These are phyloP conservation scores for Gnomoniopsis sp. DNA, from an alignment of 2,329 filamentous ascomycete species.

Conservation along the genomic window DNA sequence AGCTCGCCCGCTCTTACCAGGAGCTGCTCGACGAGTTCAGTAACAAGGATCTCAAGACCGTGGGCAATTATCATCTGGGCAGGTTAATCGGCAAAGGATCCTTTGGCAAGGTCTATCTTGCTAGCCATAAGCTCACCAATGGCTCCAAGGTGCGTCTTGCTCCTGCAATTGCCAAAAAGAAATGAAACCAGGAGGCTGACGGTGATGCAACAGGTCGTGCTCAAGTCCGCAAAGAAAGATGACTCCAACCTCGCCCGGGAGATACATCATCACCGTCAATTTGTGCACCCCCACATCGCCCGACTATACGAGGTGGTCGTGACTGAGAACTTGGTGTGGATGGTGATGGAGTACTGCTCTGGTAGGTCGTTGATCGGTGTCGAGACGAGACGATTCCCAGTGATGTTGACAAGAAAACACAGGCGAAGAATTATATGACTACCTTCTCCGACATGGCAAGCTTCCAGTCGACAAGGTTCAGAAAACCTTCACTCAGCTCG, in stretches of 20 bases:
- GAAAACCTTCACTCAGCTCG: constrained; percentile 92
- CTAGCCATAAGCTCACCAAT: constrained; percentile 95
- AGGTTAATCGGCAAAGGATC: constrained; percentile 94
- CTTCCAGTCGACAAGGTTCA: constrained; percentile 84
- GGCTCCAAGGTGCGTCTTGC: constrained; percentile 77
- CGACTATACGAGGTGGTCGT: constrained; percentile 97
- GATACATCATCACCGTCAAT: constrained; percentile 97
- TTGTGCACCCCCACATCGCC: constrained; percentile 95
- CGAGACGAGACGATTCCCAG: background rate
- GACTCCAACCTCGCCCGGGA: constrained; percentile 94
- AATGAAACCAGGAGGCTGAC: background rate
- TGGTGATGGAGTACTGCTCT: constrained; percentile 93
- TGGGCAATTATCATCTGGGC: constrained; percentile 92
- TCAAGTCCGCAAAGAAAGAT: constrained; percentile 95
- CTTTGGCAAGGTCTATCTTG: constrained; percentile 97
- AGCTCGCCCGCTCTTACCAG: constrained; percentile 97
- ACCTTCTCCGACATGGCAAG: constrained; percentile 82
- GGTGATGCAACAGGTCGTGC: constrained; percentile 67
- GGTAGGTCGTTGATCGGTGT: constrained; percentile 48
- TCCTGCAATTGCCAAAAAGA: background rate
- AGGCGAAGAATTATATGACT: constrained; percentile 97
- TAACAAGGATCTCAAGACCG: constrained; percentile 82
- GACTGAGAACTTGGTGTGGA: constrained; percentile 90
- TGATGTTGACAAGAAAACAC: constrained; percentile 27
- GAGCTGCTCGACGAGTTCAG: constrained; percentile 95